Conservation (phyloP, 148 eudicot species). For the Amaranthus palmeri region DNA sequence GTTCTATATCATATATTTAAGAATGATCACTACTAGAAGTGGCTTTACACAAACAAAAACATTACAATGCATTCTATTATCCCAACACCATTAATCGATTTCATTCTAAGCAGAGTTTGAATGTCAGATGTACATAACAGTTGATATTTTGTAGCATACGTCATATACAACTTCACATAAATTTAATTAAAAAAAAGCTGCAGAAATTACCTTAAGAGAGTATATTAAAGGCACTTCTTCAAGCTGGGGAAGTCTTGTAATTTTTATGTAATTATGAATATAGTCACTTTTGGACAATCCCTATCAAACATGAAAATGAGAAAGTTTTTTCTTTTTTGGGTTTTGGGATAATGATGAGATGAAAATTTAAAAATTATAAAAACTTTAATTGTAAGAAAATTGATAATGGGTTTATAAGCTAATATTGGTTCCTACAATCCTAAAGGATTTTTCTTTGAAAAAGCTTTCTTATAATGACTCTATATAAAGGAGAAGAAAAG, state of each 20-base stretch:
- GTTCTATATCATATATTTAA: too few relatives aligned
- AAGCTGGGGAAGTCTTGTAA: neutral
- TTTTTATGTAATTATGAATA: conserved; percentile 16
- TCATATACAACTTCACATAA: neutral
- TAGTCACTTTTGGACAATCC: conserved; percentile 14
- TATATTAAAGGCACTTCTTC: neutral
- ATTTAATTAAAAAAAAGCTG: neutral
- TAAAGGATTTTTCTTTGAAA: neutral
- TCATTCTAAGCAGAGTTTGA: too few relatives aligned
- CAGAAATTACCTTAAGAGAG: conserved; percentile 21
- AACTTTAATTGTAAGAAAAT: conserved; percentile 6
- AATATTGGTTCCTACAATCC: neutral
- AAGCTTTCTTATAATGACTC: neutral
- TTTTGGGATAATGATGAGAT: neutral
- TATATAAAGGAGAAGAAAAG: neutral
- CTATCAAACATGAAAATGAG: conserved; percentile 18
- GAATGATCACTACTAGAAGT: neutral
- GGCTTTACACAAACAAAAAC: conserved; percentile 8
- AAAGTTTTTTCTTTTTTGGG: neutral
- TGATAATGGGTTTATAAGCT: neutral
- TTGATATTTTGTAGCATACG: too few relatives aligned
- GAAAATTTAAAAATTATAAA: neutral
- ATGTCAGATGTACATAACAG: too few relatives aligned
- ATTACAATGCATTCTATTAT: too few relatives aligned
- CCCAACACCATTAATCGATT: too few relatives aligned